Percentiles rank a stretch among this genome's conserved stretches.
Evolutionary conservation across 805 yeast genomes (phyloP).

Genomic region (Candida silvatica): DNA sequence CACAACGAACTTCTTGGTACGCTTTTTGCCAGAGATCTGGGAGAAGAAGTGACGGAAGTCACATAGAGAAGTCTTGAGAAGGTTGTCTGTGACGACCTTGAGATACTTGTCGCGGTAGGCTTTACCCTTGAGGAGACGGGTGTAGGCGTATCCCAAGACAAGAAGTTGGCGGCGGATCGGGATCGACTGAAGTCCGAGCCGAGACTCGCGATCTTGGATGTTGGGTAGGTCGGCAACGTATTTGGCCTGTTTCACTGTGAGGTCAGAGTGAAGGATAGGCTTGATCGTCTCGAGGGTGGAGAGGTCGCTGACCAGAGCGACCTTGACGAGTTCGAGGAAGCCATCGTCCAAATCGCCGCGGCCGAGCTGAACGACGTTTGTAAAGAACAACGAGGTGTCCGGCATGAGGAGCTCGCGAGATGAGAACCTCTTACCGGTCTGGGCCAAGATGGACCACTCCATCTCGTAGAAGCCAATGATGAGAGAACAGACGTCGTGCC

Average conservation of each 20-base stretch:
- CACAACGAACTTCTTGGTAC: too few species aligned
- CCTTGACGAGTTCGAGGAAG: not conserved
- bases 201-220: not conserved
- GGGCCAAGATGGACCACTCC: not conserved
- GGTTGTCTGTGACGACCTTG: not conserved
- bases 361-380: conserved; percentile 1
- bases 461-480: conserved; percentile 1
- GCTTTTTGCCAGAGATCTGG: too few species aligned
- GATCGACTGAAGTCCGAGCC: conserved; percentile 3
- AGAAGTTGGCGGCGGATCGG: not conserved
- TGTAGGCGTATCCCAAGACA: conserved; percentile 1
- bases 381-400: not conserved
- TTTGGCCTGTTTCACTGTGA: too few species aligned
- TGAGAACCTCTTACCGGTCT: not conserved
- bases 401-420: not conserved
- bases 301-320: not conserved
- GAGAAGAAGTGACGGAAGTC: not conserved
- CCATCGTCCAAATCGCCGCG: not conserved
- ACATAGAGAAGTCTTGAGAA: not conserved
- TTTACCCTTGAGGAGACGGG: not conserved
- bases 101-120: not conserved
- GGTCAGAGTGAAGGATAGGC: conserved; percentile 3
- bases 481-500: conserved; percentile 3
- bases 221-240: conserved; percentile 1
- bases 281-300: conserved; percentile 1